Percentiles rank a stretch among this genome's conserved stretches.
Evolutionary conservation across 495 filamentous ascomycete genomes (phyloP).

Genomic region (Penicillium robsamsonii): DNA sequence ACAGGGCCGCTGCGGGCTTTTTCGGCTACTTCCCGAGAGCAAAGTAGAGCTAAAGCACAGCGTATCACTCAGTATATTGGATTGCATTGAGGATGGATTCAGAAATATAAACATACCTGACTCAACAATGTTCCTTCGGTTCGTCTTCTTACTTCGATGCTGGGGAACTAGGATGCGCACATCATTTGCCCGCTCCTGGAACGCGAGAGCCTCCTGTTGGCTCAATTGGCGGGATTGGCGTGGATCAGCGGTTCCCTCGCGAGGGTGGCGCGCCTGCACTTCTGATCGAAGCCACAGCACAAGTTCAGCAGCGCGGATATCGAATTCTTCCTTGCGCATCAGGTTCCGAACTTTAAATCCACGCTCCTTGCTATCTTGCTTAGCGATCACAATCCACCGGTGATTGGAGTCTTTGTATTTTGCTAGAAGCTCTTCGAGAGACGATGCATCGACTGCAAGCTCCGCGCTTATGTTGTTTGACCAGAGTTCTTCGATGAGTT

Average conservation of each 20-base stretch:
- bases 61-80: slow-evolving; percentile 14
- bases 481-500: slow-evolving; percentile 79
- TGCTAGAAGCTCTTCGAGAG: slow-evolving; percentile 66
- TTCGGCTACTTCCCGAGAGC: slow-evolving; percentile 60
- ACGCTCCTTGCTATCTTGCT: slow-evolving; percentile 69
- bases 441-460: slow-evolving; percentile 72
- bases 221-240: slow-evolving; percentile 49
- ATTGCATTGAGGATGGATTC: slow-evolving; percentile 1
- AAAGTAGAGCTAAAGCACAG: slow-evolving; percentile 51
- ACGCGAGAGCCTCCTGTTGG: slow-evolving; percentile 39
- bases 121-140: slow-evolving; percentile 80
- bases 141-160: slow-evolving; percentile 86
- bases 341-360: slow-evolving; percentile 74
- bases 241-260: slow-evolving; percentile 49
- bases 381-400: slow-evolving; percentile 83
- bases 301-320: slow-evolving; percentile 72
- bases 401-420: slow-evolving; percentile 72
- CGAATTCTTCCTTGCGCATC: slow-evolving; percentile 75
- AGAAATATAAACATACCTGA: slow-evolving; percentile 47
- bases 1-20: slow-evolving; percentile 72
- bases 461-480: slow-evolving; percentile 84
- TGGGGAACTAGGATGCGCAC: slow-evolving; percentile 80
- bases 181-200: slow-evolving; percentile 58
- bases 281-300: slow-evolving; percentile 79
- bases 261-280: slow-evolving; percentile 71